phyloP scores from a whole-genome alignment of 345 rosid genomes.

The Rhodamnia argentea region DNA sequence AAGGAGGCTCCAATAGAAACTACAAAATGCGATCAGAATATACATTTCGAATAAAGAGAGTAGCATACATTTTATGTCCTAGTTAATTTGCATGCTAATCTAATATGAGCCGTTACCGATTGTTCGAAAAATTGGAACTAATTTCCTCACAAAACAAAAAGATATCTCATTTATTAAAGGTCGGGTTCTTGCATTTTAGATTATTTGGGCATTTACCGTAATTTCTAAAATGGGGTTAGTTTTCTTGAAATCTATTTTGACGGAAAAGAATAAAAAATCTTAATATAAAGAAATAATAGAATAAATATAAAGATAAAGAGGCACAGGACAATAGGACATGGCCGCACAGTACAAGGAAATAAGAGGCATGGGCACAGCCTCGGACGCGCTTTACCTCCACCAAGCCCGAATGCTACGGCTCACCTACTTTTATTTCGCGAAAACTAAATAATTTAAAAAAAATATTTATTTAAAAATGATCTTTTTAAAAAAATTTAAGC shows the following conservation, averaged over 20 bases:
- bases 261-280: rapidly evolving
- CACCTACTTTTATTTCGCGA: too few species aligned
- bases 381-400: background rate
- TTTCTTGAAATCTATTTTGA: background rate
- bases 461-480: too few species aligned
- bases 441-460: too few species aligned
- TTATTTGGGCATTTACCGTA: background rate
- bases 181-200: too few species aligned
- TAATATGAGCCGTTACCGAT: rapidly evolving
- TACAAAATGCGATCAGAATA: background rate
- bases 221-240: background rate
- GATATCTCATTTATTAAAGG: too few species aligned
- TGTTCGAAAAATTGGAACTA: background rate
- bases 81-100: rapidly evolving
- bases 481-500: too few species aligned
- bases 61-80: rapidly evolving
- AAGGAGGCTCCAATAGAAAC: background rate
- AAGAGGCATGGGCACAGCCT: background rate
- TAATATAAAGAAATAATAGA: background rate
- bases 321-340: too few species aligned
- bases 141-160: too few species aligned
- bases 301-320: background rate
- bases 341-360: background rate
- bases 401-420: background rate
- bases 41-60: rapidly evolving